Evolutionary conservation across 2,329 filamentous ascomycete genomes (phyloP).

Genomic region (Verticillium longisporum): DNA sequence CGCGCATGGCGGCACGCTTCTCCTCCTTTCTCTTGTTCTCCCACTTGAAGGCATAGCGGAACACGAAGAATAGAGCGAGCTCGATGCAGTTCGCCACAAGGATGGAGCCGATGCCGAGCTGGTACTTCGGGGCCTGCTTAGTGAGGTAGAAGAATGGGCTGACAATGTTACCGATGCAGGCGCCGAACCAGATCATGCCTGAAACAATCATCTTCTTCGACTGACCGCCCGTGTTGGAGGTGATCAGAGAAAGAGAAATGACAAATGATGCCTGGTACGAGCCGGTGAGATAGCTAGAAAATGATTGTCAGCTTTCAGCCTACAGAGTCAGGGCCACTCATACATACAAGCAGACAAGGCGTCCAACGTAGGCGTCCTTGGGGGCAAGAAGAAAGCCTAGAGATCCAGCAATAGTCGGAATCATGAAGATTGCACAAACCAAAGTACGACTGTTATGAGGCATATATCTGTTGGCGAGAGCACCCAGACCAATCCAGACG

Average conservation of each 20-base stretch:
- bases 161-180: constrained; percentile 54
- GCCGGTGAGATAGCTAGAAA: constrained; percentile 22
- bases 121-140: constrained; percentile 37
- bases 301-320: no score
- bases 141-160: constrained; percentile 57
- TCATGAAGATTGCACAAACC: constrained; percentile 47
- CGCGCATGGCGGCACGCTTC: constrained; percentile 20
- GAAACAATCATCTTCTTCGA: constrained; percentile 61
- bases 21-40: constrained; percentile 32
- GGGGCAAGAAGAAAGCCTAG: constrained; percentile 51
- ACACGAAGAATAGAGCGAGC: constrained; percentile 27
- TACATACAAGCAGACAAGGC: constrained; percentile 46
- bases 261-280: constrained; percentile 33
- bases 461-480: constrained; percentile 28
- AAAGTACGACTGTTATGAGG: constrained; percentile 41
- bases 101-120: constrained; percentile 32
- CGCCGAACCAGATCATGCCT: constrained; percentile 52
- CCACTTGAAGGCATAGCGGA: constrained; percentile 28
- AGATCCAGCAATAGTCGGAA: constrained; percentile 52
- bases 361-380: constrained; percentile 38
- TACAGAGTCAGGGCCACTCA: no score
- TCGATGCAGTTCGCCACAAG: constrained; percentile 32
- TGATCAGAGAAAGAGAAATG: constrained; percentile 35
- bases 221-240: constrained; percentile 45
- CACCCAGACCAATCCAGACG: constrained; percentile 32